A percentile compares a stretch with the other conserved stretches of the same genome.
Conservation (phyloP, 441 rosid genomes). For the Aleurites moluccanus region DNA sequence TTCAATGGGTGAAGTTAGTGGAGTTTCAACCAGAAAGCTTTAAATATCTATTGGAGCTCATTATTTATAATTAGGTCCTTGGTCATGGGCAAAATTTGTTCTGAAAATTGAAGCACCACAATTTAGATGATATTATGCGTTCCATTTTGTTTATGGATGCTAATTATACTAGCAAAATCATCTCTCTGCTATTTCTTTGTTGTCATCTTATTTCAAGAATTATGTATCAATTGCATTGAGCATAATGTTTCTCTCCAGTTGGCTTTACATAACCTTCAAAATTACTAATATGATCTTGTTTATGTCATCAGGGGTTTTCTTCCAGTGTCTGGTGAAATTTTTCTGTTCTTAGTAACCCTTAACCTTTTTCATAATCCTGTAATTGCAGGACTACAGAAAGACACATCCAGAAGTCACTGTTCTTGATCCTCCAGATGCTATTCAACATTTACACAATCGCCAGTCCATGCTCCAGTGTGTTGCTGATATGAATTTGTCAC, state of each 20-base stretch:
- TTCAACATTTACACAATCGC: constrained; percentile 76
- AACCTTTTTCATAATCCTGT: constrained; percentile 4
- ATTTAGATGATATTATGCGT: background rate
- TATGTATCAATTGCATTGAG: background rate
- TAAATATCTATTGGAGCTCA: background rate
- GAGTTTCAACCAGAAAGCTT: background rate
- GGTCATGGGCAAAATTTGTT: background rate
- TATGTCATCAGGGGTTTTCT: background rate
- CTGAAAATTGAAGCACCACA: background rate
- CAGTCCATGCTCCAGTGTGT: constrained; percentile 93
- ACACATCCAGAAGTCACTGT: constrained; percentile 79
- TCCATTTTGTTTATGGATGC: background rate
- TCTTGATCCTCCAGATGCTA: constrained; percentile 94
- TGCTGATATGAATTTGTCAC: constrained; percentile 72
- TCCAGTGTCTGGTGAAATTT: background rate
- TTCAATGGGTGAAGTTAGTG: background rate
- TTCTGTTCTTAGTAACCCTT: background rate
- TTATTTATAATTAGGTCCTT: background rate
- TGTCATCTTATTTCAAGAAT: background rate
- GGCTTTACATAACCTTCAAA: background rate
- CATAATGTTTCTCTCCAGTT: background rate
- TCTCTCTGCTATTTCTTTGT: background rate
- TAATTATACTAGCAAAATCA: background rate
- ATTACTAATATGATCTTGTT: background rate
- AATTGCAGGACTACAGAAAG: constrained; percentile 56